A percentile compares a stretch with the other conserved stretches of the same genome.
Evolutionary conservation across 192 early-diverging fungal genomes (phyloP).

Genomic region (Paraglomus brasilianum): DNA sequence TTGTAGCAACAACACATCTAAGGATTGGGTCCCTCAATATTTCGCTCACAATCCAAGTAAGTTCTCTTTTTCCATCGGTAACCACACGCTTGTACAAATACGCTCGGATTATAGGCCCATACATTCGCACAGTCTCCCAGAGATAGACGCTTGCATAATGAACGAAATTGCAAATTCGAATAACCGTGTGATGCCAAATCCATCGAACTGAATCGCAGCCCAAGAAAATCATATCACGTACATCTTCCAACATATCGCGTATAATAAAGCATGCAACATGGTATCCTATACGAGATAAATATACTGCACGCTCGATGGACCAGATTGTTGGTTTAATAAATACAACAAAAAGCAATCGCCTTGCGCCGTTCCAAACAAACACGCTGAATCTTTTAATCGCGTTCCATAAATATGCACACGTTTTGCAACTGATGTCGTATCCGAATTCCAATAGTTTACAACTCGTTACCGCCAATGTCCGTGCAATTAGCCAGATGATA

Average conservation of each 20-base stretch:
- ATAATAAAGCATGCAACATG: slow-evolving; percentile 22
- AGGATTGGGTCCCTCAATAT: background rate
- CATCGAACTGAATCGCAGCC: background rate
- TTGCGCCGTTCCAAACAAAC: too few relatives aligned
- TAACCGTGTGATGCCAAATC: background rate
- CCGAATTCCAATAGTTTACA: too few relatives aligned
- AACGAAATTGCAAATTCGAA: background rate
- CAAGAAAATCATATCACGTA: slow-evolving; percentile 5
- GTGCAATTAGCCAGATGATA: too few relatives aligned
- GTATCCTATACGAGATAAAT: slow-evolving; percentile 6
- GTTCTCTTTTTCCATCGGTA: background rate
- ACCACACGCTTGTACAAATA: background rate
- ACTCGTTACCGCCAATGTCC: too few relatives aligned
- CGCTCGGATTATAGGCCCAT: background rate
- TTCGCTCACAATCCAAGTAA: background rate
- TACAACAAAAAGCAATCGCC: too few relatives aligned
- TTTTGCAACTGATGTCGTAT: too few relatives aligned
- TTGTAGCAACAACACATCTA: background rate
- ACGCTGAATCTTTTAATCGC: too few relatives aligned
- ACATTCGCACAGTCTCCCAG: background rate
- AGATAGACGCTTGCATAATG: background rate
- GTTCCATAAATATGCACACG: too few relatives aligned
- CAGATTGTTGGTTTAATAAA: slow-evolving; percentile 21
- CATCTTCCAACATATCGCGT: slow-evolving; percentile 20
- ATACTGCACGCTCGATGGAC: background rate